Evolutionary conservation across 345 rosid genomes (phyloP).

Genomic region (Gossypioides kirkii): DNA sequence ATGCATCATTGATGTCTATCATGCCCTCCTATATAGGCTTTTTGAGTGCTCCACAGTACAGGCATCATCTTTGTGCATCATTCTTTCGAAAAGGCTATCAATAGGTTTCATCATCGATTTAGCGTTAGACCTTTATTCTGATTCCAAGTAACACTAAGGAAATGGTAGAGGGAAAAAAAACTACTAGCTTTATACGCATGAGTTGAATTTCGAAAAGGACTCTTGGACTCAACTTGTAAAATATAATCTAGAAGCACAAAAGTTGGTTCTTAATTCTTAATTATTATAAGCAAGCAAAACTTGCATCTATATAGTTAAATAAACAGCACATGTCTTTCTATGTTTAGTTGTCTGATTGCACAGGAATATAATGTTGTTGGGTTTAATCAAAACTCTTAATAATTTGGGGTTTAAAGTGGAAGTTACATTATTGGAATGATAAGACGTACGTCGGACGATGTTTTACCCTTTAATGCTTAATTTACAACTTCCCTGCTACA

Average conservation of each 20-base stretch:
- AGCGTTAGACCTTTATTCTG: slow-evolving; percentile 11
- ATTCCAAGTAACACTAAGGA: neutral
- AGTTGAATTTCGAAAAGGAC: neutral
- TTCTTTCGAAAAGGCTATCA: slow-evolving; percentile 24
- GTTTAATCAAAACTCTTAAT: slow-evolving; percentile 5
- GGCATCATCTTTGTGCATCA: slow-evolving; percentile 6
- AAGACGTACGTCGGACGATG: neutral
- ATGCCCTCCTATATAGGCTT: neutral
- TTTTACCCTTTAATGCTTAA: slow-evolving; percentile 1
- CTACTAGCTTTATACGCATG: slow-evolving; percentile 4
- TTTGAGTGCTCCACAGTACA: neutral
- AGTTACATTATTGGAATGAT: neutral
- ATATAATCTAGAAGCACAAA: neutral
- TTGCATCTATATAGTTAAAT: neutral
- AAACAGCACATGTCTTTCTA: neutral
- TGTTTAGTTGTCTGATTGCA: neutral
- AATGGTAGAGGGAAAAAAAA: neutral
- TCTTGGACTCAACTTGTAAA: neutral
- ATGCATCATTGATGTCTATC: slow-evolving; percentile 17
- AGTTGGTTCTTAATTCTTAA: neutral
- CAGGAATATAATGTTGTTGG: neutral
- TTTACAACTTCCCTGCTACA: neutral
- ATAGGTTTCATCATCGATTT: slow-evolving; percentile 20
- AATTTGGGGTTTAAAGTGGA: neutral
- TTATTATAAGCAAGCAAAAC: neutral